These are phyloP conservation scores for Cryoendolithus antarcticus DNA, from an alignment of 2,329 filamentous ascomycete species.

Conservation along the genomic window DNA sequence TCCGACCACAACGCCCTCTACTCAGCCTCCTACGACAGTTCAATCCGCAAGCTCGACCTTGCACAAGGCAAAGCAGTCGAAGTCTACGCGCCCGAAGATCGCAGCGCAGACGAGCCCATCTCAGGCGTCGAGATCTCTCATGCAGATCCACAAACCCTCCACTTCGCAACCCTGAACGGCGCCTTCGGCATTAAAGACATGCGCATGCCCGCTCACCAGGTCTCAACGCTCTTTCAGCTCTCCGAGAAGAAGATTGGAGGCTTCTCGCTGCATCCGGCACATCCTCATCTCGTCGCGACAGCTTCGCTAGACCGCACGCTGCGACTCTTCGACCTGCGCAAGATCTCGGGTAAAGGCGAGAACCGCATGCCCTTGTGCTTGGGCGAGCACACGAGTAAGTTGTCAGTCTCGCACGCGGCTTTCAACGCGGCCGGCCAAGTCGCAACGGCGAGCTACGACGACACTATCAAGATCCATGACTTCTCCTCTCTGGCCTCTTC, in stretches of 20 bases:
- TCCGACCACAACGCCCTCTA: slow-evolving; percentile 64
- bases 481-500: slow-evolving; percentile 48
- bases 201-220: slow-evolving; percentile 43
- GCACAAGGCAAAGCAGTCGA: slow-evolving; percentile 68
- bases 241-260: slow-evolving; percentile 93
- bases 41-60: slow-evolving; percentile 76
- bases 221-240: slow-evolving; percentile 56
- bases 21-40: slow-evolving; percentile 84
- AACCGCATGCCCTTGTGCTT: slow-evolving; percentile 54
- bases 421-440: slow-evolving; percentile 78
- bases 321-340: slow-evolving; percentile 85
- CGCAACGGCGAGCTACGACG: slow-evolving; percentile 87
- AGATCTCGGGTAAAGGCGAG: slow-evolving; percentile 54
- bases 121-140: slow-evolving; percentile 71
- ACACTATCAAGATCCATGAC: slow-evolving; percentile 86
- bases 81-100: slow-evolving; percentile 62
- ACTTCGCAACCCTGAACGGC: slow-evolving; percentile 80
- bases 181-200: slow-evolving; percentile 70
- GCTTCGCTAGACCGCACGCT: slow-evolving; percentile 81
- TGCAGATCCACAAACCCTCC: slow-evolving; percentile 58
- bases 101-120: slow-evolving; percentile 61
- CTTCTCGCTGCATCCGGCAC: slow-evolving; percentile 68
- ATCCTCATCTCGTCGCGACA: slow-evolving; percentile 74
- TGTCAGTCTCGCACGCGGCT: slow-evolving; percentile 85
- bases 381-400: slow-evolving; percentile 66